phyloP scores from a whole-genome alignment of 352 stramenopile genomes.

The Phytopythium boreale region DNA sequence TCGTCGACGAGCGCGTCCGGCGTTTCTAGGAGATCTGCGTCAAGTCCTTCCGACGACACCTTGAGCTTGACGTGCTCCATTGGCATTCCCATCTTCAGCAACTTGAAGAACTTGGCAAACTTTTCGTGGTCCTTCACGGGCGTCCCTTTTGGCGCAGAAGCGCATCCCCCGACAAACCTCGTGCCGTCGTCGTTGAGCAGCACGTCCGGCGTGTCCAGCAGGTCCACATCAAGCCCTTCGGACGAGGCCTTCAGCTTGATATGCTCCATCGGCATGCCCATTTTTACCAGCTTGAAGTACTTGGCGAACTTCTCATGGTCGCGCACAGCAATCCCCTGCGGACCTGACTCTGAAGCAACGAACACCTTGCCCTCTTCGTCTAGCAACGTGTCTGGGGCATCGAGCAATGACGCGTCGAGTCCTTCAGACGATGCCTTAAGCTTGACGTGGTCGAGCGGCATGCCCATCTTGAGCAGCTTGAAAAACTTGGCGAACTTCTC shows the following conservation, averaged over 20 bases:
- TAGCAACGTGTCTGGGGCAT: slow-evolving; percentile 54
- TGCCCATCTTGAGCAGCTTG: slow-evolving; percentile 91
- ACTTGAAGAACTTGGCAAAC: slow-evolving; percentile 76
- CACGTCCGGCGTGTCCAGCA: slow-evolving; percentile 57
- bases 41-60: slow-evolving; percentile 78
- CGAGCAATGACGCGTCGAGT: slow-evolving; percentile 90
- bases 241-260: slow-evolving; percentile 86
- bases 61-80: slow-evolving; percentile 80
- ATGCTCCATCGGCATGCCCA: slow-evolving; percentile 85
- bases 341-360: slow-evolving; percentile 10
- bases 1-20: slow-evolving; percentile 58
- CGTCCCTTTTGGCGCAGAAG: slow-evolving; percentile 22
- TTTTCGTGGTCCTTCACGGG: slow-evolving; percentile 65
- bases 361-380: slow-evolving; percentile 49
- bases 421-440: slow-evolving; percentile 77
- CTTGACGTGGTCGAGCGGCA: slow-evolving; percentile 89
- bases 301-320: slow-evolving; percentile 73
- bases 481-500: slow-evolving; percentile 93
- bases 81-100: slow-evolving; percentile 84
- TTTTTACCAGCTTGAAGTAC: slow-evolving; percentile 94
- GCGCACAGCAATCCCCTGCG: slow-evolving; percentile 31
- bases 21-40: slow-evolving; percentile 82
- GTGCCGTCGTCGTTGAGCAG: slow-evolving; percentile 55
- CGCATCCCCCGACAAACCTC: slow-evolving; percentile 20
- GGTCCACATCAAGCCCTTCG: slow-evolving; percentile 46